Evolutionary conservation across 1,139 yeast genomes (phyloP).

Genomic region (Kodamaea sp.): DNA sequence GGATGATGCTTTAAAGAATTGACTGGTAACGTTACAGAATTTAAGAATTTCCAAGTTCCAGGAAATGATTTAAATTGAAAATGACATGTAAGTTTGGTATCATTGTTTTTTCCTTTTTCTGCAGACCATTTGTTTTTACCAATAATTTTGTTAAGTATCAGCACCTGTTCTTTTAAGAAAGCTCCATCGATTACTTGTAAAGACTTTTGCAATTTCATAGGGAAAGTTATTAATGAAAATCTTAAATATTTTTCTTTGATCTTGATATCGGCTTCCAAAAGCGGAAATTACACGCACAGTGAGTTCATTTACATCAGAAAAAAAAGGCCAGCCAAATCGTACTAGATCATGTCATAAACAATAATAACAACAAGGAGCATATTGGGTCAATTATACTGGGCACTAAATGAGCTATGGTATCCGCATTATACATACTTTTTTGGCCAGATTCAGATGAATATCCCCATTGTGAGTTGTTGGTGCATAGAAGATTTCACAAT

Average conservation of each 20-base stretch:
- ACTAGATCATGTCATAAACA: no score
- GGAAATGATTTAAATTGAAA: slow-evolving; percentile 50
- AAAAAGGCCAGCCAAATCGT: no score
- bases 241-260: neutral
- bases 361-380: no score
- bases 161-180: slow-evolving; percentile 12
- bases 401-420: slow-evolving; percentile 25
- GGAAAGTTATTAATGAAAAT: neutral
- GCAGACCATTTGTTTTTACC: slow-evolving; percentile 14
- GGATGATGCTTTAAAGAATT: slow-evolving; percentile 74
- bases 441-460: slow-evolving; percentile 31
- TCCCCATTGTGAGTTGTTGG: slow-evolving; percentile 33
- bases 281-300: no score
- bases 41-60: slow-evolving; percentile 63
- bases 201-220: neutral
- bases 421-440: slow-evolving; percentile 37
- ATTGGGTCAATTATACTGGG: no score
- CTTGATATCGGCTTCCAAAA: no score
- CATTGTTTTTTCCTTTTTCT: slow-evolving; percentile 11
- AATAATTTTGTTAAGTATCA: slow-evolving; percentile 9
- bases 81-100: slow-evolving; percentile 14
- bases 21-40: slow-evolving; percentile 56
- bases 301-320: no score
- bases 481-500: slow-evolving; percentile 36
- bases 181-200: slow-evolving; percentile 8